A percentile compares a stretch with the other conserved stretches of the same genome.
phyloP scores from a whole-genome alignment of 805 yeast species.

The Priceomyces medius region DNA sequence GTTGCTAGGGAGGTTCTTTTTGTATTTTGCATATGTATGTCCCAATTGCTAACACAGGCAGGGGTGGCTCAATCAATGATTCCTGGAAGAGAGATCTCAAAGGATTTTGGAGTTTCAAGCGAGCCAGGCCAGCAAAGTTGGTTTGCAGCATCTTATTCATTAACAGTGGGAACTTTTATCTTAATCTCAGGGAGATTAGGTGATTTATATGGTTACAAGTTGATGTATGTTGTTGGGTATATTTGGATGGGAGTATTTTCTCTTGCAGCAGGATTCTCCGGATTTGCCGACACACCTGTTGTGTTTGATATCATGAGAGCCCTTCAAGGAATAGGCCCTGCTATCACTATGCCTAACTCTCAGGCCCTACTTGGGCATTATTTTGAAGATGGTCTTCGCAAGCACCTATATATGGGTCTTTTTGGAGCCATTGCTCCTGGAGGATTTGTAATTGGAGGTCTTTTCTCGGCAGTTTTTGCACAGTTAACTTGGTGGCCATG shows the following conservation, averaged over 20 bases:
- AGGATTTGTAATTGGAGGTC: slow-evolving; percentile 30
- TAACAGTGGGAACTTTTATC: slow-evolving; percentile 38
- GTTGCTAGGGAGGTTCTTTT: slow-evolving; percentile 20
- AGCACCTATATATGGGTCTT: slow-evolving; percentile 23
- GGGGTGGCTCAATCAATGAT: slow-evolving; percentile 28
- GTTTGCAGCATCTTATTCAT: slow-evolving; percentile 34
- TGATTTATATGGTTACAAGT: slow-evolving; percentile 35
- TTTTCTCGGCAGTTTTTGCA: slow-evolving; percentile 26
- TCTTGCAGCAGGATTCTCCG: slow-evolving; percentile 26
- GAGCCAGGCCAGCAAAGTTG: slow-evolving; percentile 32
- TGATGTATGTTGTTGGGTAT: slow-evolving; percentile 25
- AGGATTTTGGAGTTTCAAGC: slow-evolving; percentile 22
- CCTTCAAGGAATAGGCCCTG: slow-evolving; percentile 36
- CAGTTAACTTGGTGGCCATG: slow-evolving; percentile 36
- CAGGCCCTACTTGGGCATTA: slow-evolving; percentile 31
- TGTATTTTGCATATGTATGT: slow-evolving; percentile 21
- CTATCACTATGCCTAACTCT: slow-evolving; percentile 35
- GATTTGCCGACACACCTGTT: slow-evolving; percentile 19
- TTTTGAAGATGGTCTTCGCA: slow-evolving; percentile 24
- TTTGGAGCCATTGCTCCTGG: slow-evolving; percentile 38
- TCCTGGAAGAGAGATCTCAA: slow-evolving; percentile 17
- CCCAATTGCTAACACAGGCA: slow-evolving; percentile 32
- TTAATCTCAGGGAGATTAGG: slow-evolving; percentile 34
- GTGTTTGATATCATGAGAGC: slow-evolving; percentile 31
- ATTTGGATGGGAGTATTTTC: slow-evolving; percentile 22